Evolutionary conservation across 495 filamentous ascomycete genomes (phyloP), one percentile per base, ranked within the genome.

Genomic region (Neurospora tetrasperma): DNA sequence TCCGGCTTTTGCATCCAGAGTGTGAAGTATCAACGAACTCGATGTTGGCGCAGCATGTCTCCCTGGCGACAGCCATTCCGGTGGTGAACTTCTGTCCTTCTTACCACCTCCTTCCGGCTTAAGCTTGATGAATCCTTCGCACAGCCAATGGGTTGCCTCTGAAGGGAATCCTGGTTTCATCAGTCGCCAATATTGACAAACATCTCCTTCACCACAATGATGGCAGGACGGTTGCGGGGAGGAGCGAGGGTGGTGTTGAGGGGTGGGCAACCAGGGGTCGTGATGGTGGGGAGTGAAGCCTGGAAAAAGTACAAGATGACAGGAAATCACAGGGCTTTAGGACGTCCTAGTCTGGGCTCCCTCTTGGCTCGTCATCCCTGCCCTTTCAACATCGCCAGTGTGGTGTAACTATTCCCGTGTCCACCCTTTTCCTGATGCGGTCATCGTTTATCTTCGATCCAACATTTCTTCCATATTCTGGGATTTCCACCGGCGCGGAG

Each of bases 91-190:
- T 66, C 35, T 9, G 54, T 35, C 14, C 6, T 66, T 66, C 54
- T 18, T 18, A 35, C 27, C 54, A 66, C 35, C 54, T 66, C 14
- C 54, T 66, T 66, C 27, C 54, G 54, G 54, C 27, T 12, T 14
- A 23, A 38, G 12, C 35, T 18, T 62, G 4, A 35, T 18, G 54
- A 35, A 66, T 66, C 14, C 27, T 66, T 66, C 54, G 54, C 54
- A 66, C 27, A 66, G 54, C 54, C 27, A 66, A 35, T 76, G 75
- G 70, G 72, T 73, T 74, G 39, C 69, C 75, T 73, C 73, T 69
- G 31, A 66, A n/a, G 41, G 9, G 11, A 23, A 39, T 39, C 27
- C 38, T 7, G 27, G 54, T 31, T 54, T 71, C 66, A 72, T 31
- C 20, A 42, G 27, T n/a, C 40, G 54, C 54, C 54, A 66, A 66